phyloP scores from a whole-genome alignment of 2,329 filamentous ascomycete genomes.

The Leptosphaerulina australis region DNA sequence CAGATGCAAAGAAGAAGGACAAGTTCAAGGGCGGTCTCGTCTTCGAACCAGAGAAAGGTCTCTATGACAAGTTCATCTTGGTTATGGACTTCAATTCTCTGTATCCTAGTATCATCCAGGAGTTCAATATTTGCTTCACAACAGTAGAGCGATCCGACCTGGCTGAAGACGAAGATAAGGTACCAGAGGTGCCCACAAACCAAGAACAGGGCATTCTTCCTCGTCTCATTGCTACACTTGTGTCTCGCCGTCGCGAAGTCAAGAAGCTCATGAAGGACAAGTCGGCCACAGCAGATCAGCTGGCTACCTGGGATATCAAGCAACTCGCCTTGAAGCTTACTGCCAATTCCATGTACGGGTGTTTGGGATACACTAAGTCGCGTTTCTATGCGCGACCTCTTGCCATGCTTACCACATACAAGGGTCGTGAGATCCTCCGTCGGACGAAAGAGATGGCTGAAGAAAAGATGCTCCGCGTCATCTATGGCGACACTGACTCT shows the following conservation, averaged over 20 bases:
- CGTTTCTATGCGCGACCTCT: conserved; percentile 96
- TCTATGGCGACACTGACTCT: conserved; percentile 98
- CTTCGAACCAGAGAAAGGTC: conserved; percentile 94
- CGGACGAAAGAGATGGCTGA: conserved; percentile 97
- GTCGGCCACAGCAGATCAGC: conserved; percentile 79
- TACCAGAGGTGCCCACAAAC: conserved; percentile 82
- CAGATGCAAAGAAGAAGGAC: conserved; percentile 92
- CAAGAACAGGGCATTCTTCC: conserved; percentile 86
- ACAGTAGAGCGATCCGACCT: conserved; percentile 81
- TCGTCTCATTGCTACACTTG: conserved; percentile 87
- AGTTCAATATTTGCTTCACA: conserved; percentile 99
- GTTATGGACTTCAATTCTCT: conserved; percentile 99
- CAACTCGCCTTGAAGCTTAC: conserved; percentile 96
- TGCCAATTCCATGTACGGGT: conserved; percentile 99
- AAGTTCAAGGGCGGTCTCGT: conserved; percentile 99
- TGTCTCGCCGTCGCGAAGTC: conserved; percentile 85
- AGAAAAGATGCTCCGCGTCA: conserved; percentile 87
- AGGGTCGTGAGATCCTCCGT: conserved; percentile 94
- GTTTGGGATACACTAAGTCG: conserved; percentile 94
- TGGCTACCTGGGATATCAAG: conserved; percentile 97
- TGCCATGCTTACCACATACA: conserved; percentile 94
- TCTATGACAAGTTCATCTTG: conserved; percentile 97
- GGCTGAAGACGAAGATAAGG: conserved; percentile 80
- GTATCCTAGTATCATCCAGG: conserved; percentile 98
- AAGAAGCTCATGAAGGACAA: conserved; percentile 98